Conservation (phyloP, 257 asterid species). For the Leonotis leonurus region DNA sequence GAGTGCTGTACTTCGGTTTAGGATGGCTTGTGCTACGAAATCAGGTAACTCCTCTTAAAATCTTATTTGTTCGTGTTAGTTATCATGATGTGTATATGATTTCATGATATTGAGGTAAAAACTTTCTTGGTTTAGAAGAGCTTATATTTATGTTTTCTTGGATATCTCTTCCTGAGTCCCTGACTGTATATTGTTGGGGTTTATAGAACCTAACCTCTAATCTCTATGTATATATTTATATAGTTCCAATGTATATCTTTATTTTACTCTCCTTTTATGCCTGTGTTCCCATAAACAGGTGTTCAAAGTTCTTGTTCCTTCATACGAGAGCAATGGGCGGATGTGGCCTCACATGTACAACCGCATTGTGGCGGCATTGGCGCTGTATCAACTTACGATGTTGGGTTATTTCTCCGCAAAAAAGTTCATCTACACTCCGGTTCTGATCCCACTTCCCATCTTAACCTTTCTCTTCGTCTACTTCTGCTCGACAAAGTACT, state of each 20-base stretch:
- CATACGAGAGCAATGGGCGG: conserved; percentile 72
- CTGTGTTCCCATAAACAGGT: conserved; percentile 36
- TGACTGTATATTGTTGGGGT: no score
- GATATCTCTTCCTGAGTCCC: background rate
- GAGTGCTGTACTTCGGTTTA: conserved; percentile 73
- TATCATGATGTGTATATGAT: background rate
- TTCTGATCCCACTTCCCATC: conserved; percentile 56
- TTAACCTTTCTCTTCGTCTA: conserved; percentile 38
- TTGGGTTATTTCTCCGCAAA: conserved; percentile 55
- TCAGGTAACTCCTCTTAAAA: conserved; percentile 41
- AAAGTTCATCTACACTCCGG: conserved; percentile 34
- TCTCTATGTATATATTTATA: no score
- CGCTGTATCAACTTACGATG: conserved; percentile 71
- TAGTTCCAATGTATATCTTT: no score
- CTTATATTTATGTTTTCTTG: background rate
- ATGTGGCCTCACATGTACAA: conserved; percentile 88
- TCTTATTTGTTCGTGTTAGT: background rate
- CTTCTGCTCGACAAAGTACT: conserved; percentile 50
- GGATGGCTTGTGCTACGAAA: conserved; percentile 91
- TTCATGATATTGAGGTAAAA: background rate
- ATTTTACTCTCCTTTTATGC: background rate
- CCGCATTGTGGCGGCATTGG: conserved; percentile 54
- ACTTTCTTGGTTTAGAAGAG: background rate
- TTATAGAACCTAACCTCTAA: no score
- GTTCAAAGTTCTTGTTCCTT: conserved; percentile 77